Evolutionary conservation across 305 asterid genomes (phyloP).

Genomic region (Solanum aculeatissimum): DNA sequence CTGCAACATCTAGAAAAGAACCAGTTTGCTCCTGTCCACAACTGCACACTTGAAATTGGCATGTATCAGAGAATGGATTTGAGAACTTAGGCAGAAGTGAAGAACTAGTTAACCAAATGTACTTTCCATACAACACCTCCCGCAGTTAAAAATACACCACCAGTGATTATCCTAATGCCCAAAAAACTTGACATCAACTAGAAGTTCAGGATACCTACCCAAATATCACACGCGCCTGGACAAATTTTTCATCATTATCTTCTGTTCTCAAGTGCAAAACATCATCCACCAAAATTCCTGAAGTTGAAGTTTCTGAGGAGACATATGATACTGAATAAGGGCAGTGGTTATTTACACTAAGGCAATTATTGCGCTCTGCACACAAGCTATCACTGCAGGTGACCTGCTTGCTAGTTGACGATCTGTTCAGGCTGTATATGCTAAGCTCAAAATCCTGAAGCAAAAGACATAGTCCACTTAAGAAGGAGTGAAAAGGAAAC

Average conservation of each 20-base stretch:
- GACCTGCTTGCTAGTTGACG: conserved; percentile 65
- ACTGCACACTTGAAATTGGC: conserved; percentile 35
- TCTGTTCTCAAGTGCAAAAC: conserved; percentile 53
- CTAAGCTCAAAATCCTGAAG: conserved; percentile 70
- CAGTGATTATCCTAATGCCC: not conserved
- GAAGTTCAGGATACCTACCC: conserved; percentile 48
- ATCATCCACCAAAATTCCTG: conserved; percentile 74
- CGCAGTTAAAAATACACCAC: not conserved
- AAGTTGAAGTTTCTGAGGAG: conserved; percentile 77
- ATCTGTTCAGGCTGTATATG: conserved; percentile 47
- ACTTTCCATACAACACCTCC: not conserved
- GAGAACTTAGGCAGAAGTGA: not conserved
- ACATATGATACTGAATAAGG: conserved; percentile 73
- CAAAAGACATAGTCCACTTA: not conserved
- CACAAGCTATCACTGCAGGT: conserved; percentile 60
- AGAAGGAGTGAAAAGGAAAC: not conserved
- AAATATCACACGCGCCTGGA: conserved; percentile 50
- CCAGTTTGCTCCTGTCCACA: conserved; percentile 89
- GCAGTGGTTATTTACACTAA: conserved; percentile 34
- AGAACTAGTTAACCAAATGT: not conserved
- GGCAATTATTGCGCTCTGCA: conserved; percentile 29
- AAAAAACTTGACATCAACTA: not conserved
- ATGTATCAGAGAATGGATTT: not conserved
- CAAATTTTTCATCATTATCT: conserved; percentile 25
- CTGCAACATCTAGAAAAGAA: conserved; percentile 64